Evolutionary conservation across 495 filamentous ascomycete species (phyloP), one percentile per base, ranked within the genome.

Genomic region (Penicillium roqueforti): DNA sequence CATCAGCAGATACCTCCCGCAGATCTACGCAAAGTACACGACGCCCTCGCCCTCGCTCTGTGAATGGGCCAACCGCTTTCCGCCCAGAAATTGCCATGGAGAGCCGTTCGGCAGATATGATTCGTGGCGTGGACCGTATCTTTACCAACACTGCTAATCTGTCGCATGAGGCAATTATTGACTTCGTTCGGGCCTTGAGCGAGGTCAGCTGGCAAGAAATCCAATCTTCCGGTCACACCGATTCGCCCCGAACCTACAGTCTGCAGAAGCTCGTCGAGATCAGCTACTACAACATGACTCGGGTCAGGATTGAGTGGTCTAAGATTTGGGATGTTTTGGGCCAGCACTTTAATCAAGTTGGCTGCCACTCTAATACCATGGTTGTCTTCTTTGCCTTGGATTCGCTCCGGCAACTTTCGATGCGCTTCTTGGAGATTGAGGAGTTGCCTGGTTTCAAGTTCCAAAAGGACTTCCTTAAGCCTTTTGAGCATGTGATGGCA

Each of bases 171-270:
- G 95, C 93, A 10, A 99, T 99, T 58, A 90, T 99, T n/a, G 84
- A 96, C 67, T 99, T 97, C 70, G 91, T 96, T 26, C 83, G 86
- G 39, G 93, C 93, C 1, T 71, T 99, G 54, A 95, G 88, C 40
- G 91, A 96, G 60, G 91, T 99, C 40, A 97, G 93, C 70, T 97
- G 93, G 93, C 92, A 97, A 61, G 93, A 99, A 66, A 99, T 99
- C 59, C 89, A 92, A 65, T 93, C 90, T 8, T 97, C 92, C 0
- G 93, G 95, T 8, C 91, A 95, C 49, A 96, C 89, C 59, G 91
- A 97, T 41, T 91, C 88, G 22, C 95, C 93, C 2, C 84, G 95
- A 44, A 97, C 92, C 8, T 97, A 96, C 74, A 96, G 91, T 66
- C 74, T 99, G 44, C 93, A 99, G 66, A 99, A 99, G 71, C 79